phyloP scores from a whole-genome alignment of 257 asterid species.

The Lycium barbarum region DNA sequence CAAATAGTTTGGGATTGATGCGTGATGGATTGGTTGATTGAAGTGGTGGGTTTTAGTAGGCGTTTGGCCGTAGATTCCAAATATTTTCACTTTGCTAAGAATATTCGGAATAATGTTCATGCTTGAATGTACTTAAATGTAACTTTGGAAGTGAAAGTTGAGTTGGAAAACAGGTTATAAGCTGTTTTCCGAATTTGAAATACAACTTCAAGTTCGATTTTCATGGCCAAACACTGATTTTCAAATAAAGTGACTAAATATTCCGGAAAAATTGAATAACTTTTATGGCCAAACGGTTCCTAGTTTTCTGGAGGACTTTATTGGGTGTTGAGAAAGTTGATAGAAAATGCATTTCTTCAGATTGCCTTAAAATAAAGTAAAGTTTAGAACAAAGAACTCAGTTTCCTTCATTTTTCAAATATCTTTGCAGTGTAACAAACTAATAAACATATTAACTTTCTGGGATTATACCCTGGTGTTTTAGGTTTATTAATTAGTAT shows the following conservation, averaged over 20 bases:
- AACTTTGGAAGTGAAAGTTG: too few relatives aligned
- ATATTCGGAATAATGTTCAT: too few relatives aligned
- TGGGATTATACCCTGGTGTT: not conserved
- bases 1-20: not conserved
- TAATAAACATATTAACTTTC: not conserved
- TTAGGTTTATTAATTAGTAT: constrained; percentile 3
- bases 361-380: not conserved
- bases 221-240: too few relatives aligned
- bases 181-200: too few relatives aligned
- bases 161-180: too few relatives aligned
- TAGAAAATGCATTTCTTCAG: not conserved
- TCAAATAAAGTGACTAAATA: too few relatives aligned
- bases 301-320: not conserved
- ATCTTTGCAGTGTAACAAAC: not conserved
- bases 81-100: too few relatives aligned
- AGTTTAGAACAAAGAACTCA: not conserved
- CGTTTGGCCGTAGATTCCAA: too few relatives aligned
- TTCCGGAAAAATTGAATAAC: too few relatives aligned
- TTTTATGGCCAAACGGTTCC: too few relatives aligned
- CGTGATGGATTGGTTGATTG: not conserved
- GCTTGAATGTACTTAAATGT: too few relatives aligned
- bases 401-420: not conserved
- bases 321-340: not conserved
- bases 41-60: not conserved
- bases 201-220: too few relatives aligned